These are phyloP conservation scores for Chrysanthemum lavandulifolium DNA, from an alignment of 129 eudicot species.

Conservation along the genomic window DNA sequence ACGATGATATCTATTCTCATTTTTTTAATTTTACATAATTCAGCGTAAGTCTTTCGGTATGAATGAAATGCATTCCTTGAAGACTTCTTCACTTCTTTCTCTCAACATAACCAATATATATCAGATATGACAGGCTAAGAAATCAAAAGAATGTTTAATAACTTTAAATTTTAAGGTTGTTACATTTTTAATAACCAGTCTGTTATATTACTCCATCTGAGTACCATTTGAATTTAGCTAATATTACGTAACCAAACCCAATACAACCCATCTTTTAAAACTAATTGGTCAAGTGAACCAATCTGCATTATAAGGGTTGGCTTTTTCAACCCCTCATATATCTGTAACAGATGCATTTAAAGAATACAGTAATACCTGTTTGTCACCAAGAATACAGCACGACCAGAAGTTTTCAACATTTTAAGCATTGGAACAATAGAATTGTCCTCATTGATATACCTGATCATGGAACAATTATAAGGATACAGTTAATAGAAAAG, in stretches of 20 bases:
- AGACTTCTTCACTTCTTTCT: not conserved
- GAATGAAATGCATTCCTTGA: not conserved
- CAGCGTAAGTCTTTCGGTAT: not conserved
- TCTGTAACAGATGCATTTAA: slow-evolving; percentile 1
- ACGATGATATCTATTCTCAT: not conserved
- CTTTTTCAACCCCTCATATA: not conserved
- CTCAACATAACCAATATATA: not conserved
- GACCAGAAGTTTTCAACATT: slow-evolving; percentile 86
- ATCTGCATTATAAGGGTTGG: not conserved
- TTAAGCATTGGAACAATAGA: slow-evolving; percentile 80
- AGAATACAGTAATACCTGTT: slow-evolving; percentile 61
- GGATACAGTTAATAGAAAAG: not conserved
- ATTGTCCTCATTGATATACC: slow-evolving; percentile 84
- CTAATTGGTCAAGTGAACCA: slow-evolving; percentile 13
- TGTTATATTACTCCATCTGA: not conserved
- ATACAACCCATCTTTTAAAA: slow-evolving; percentile 2
- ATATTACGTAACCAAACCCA: not conserved
- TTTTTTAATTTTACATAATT: not conserved
- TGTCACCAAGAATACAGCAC: slow-evolving; percentile 83
- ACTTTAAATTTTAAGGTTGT: no score
- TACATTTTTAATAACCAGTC: no score
- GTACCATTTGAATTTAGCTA: not conserved
- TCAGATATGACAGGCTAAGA: no score
- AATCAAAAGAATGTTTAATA: no score
- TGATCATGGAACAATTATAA: slow-evolving; percentile 25